Evolutionary conservation across 305 asterid genomes (phyloP).

Genomic region (Salvia sclarea): DNA sequence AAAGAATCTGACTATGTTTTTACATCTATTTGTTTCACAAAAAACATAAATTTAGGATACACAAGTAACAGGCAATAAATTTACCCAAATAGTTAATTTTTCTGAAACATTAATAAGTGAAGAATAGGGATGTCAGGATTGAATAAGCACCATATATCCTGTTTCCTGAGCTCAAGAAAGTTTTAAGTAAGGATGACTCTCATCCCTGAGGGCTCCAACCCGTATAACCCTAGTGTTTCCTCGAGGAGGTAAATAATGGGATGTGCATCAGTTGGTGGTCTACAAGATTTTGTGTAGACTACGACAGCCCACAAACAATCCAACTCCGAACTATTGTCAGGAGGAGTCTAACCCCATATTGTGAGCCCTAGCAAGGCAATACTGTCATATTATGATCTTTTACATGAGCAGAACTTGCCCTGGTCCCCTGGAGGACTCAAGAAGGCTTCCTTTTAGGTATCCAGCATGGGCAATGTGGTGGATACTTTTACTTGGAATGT

Average conservation of each 20-base stretch:
- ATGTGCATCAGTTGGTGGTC: neutral
- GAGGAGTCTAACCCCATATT: neutral
- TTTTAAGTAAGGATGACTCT: neutral
- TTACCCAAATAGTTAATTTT: neutral
- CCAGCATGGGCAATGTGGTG: neutral
- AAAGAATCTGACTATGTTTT: neutral
- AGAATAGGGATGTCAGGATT: slow-evolving; percentile 11
- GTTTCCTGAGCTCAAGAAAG: slow-evolving; percentile 19
- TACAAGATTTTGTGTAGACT: neutral
- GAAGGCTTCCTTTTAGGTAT: neutral
- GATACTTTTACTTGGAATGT: neutral
- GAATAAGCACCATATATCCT: neutral
- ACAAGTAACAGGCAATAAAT: neutral
- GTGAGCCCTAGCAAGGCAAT: neutral
- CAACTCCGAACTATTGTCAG: neutral
- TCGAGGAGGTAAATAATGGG: neutral
- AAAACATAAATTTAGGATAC: neutral
- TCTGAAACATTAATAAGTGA: neutral
- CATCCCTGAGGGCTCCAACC: neutral
- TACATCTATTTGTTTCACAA: neutral
- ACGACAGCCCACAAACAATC: neutral
- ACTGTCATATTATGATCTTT: neutral
- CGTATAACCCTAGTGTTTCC: neutral
- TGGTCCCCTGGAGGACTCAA: neutral
- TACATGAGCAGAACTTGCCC: neutral